Evolutionary conservation across 2,329 filamentous ascomycete species (phyloP).

Genomic region (Talaromyces sp.): DNA sequence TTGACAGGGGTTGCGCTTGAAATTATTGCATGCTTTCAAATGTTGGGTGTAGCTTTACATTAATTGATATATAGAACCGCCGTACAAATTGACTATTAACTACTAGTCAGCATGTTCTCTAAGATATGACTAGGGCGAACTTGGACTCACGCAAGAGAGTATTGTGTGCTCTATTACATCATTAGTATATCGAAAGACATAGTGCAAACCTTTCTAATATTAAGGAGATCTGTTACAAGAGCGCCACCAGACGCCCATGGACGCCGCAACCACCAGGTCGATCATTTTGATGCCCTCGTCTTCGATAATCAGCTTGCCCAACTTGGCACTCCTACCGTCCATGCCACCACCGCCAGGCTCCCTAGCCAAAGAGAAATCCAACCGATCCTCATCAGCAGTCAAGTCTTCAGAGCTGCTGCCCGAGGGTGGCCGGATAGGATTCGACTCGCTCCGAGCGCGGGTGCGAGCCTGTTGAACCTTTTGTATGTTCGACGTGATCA

Average conservation of each 20-base stretch:
- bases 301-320: slow-evolving; percentile 87
- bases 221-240: slow-evolving; percentile 44
- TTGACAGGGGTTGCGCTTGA: neutral
- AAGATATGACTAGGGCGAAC: neutral
- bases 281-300: slow-evolving; percentile 93
- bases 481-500: slow-evolving; percentile 12
- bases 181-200: neutral
- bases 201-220: neutral
- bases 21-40: too few relatives aligned
- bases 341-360: slow-evolving; percentile 85
- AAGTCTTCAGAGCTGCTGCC: slow-evolving; percentile 14
- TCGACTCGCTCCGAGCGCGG: slow-evolving; percentile 13
- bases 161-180: neutral
- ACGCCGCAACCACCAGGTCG: slow-evolving; percentile 84
- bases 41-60: too few relatives aligned
- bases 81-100: too few relatives aligned
- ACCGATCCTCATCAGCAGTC: slow-evolving; percentile 37
- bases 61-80: too few relatives aligned
- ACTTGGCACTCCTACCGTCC: slow-evolving; percentile 79
- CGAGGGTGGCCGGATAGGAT: slow-evolving; percentile 22
- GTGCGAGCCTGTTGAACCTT: slow-evolving; percentile 14
- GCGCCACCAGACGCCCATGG: slow-evolving; percentile 91
- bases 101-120: neutral
- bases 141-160: neutral
- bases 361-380: slow-evolving; percentile 72